A percentile compares a stretch with the other conserved stretches of the same genome.
Evolutionary conservation across 2,329 filamentous ascomycete genomes (phyloP).

Genomic region (Cladosporium sp.): DNA sequence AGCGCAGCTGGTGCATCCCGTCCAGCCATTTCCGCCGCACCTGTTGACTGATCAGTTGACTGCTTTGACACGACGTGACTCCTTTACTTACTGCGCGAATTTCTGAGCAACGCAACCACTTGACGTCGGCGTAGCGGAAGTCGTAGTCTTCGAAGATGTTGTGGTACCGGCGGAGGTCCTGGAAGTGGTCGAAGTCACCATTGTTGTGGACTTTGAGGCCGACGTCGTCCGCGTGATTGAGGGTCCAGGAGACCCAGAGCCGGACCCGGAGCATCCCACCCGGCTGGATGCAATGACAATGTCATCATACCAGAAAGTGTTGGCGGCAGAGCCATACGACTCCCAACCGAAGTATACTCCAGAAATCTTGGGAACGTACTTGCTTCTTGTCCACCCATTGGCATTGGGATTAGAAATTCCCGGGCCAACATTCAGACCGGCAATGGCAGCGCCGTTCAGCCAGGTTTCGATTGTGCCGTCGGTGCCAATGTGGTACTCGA

Average conservation of each 20-base stretch:
- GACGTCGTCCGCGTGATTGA: constrained; percentile 3
- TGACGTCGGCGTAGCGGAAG: constrained; percentile 6
- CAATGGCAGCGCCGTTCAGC: constrained; percentile 50
- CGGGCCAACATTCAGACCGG: constrained; percentile 47
- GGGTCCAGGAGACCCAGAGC: neutral
- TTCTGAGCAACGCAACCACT: constrained; percentile 10
- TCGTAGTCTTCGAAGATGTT: neutral
- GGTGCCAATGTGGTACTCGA: constrained; percentile 56
- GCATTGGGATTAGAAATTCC: constrained; percentile 49
- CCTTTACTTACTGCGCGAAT: constrained; percentile 4
- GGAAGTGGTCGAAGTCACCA: neutral
- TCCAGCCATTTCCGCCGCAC: constrained; percentile 33
- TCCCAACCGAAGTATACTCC: constrained; percentile 61
- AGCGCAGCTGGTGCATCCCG: constrained; percentile 31
- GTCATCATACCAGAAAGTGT: constrained; percentile 62
- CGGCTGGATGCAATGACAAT: constrained; percentile 46
- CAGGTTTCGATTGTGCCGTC: constrained; percentile 59
- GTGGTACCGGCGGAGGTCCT: neutral
- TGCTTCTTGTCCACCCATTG: constrained; percentile 47
- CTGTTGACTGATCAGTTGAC: constrained; percentile 15
- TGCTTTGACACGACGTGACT: neutral
- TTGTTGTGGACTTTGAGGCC: constrained; percentile 3
- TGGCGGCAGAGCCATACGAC: constrained; percentile 55
- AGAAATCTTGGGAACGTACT: constrained; percentile 48
- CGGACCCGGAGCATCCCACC: constrained; percentile 42